Conservation (phyloP, 768 basidiomycete species). For the Lyophyllum decastes region DNA sequence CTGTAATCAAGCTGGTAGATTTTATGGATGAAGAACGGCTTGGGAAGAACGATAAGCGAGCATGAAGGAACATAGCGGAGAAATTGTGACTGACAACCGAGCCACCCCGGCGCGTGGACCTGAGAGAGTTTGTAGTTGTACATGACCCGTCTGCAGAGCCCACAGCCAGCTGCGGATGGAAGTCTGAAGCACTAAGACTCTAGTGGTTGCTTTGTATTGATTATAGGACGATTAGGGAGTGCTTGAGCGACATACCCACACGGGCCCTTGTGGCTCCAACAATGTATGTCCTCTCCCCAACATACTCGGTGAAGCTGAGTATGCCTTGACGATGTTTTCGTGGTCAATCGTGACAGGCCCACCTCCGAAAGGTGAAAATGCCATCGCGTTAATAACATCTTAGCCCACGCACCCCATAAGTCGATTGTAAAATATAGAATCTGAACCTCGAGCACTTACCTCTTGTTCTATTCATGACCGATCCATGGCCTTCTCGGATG, state of each 20-base stretch:
- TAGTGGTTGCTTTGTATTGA: constrained; percentile 32
- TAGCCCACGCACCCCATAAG: background rate
- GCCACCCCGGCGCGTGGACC: constrained; percentile 69
- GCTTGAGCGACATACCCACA: constrained; percentile 64
- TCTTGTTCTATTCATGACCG: constrained; percentile 76
- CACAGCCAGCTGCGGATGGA: constrained; percentile 83
- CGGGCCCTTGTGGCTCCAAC: constrained; percentile 74
- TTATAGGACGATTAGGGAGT: background rate
- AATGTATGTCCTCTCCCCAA: constrained; percentile 73
- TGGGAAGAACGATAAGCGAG: constrained; percentile 25
- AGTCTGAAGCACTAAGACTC: constrained; percentile 77
- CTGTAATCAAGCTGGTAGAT: constrained; percentile 90
- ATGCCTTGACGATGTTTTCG: constrained; percentile 78
- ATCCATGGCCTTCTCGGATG: constrained; percentile 67
- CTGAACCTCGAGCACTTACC: constrained; percentile 38
- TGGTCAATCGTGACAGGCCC: constrained; percentile 80
- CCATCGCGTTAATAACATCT: constrained; percentile 74
- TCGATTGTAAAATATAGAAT: background rate
- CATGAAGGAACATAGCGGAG: background rate
- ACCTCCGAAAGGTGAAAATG: constrained; percentile 68
- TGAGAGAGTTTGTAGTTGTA: constrained; percentile 69
- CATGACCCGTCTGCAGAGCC: constrained; percentile 85
- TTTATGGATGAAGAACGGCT: constrained; percentile 76
- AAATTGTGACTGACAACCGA: constrained; percentile 54
- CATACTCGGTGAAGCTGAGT: constrained; percentile 71